Percentiles rank a stretch among this genome's conserved stretches.
Conservation (phyloP, 257 asterid species). For the Capsicum baccatum region DNA sequence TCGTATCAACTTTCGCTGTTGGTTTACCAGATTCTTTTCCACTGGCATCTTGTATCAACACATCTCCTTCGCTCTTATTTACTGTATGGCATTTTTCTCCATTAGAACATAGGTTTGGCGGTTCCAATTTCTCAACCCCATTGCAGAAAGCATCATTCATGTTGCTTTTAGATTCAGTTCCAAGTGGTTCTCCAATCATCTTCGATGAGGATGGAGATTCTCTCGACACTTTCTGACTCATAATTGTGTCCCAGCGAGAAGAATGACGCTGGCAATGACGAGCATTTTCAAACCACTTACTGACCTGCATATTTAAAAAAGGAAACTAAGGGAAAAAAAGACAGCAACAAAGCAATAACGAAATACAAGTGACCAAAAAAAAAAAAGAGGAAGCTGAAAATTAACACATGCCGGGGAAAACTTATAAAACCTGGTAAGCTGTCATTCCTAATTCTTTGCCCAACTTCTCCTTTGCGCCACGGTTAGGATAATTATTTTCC, state of each 20-base stretch:
- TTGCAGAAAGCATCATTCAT: slow-evolving; percentile 30
- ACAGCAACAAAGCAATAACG: neutral
- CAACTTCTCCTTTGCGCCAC: slow-evolving; percentile 60
- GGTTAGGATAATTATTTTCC: slow-evolving; percentile 81
- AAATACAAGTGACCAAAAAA: neutral
- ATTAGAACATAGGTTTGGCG: slow-evolving; percentile 25
- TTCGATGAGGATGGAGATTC: slow-evolving; percentile 31
- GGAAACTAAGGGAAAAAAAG: neutral
- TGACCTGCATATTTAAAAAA: slow-evolving; percentile 50
- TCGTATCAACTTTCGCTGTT: slow-evolving; percentile 35
- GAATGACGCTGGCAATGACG: slow-evolving; percentile 82
- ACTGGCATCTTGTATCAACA: slow-evolving; percentile 27
- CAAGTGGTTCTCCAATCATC: slow-evolving; percentile 43
- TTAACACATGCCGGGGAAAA: slow-evolving; percentile 5
- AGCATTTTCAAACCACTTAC: slow-evolving; percentile 89
- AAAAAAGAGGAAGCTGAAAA: neutral
- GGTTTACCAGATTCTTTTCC: slow-evolving; percentile 37
- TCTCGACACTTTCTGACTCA: slow-evolving; percentile 15
- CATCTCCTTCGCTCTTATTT: slow-evolving; percentile 29
- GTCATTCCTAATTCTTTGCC: slow-evolving; percentile 75
- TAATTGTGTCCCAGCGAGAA: slow-evolving; percentile 44
- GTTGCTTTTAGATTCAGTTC: slow-evolving; percentile 38
- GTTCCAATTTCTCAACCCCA: slow-evolving; percentile 33
- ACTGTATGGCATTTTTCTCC: neutral
- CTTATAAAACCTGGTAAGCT: slow-evolving; percentile 61